Conservation (phyloP, 2,329 filamentous ascomycete species). For the Clonostachys rosea region DNA sequence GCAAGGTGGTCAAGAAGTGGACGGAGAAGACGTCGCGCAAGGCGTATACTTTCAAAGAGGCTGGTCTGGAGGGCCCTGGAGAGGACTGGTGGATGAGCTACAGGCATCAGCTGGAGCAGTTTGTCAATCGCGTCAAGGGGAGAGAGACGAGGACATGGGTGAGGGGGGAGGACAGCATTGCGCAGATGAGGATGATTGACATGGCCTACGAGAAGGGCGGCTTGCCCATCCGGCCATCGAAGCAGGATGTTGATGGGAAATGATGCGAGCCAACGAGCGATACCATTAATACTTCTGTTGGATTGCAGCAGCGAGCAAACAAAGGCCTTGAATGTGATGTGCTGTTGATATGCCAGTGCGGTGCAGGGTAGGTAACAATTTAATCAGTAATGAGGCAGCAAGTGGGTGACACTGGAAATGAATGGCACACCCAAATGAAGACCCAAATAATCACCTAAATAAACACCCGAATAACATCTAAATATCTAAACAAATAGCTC, state of each 20-base stretch:
- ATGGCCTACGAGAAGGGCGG: slow-evolving; percentile 34
- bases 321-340: too few relatives aligned
- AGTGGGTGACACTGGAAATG: too few relatives aligned
- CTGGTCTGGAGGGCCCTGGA: slow-evolving; percentile 17
- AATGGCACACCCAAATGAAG: too few relatives aligned
- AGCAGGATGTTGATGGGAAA: background rate
- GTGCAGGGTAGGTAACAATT: too few relatives aligned
- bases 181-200: slow-evolving; percentile 40
- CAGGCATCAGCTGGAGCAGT: slow-evolving; percentile 40
- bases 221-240: slow-evolving; percentile 6
- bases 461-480: too few relatives aligned
- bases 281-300: too few relatives aligned
- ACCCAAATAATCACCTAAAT: too few relatives aligned
- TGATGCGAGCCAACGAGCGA: too few relatives aligned
- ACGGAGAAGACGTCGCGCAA: slow-evolving; percentile 18
- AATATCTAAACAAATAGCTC: too few relatives aligned
- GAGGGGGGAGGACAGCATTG: slow-evolving; percentile 31
- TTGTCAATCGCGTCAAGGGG: slow-evolving; percentile 37
- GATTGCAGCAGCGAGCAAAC: too few relatives aligned
- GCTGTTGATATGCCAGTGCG: too few relatives aligned
- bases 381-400: too few relatives aligned
- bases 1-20: slow-evolving; percentile 12
- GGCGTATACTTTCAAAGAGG: slow-evolving; percentile 26
- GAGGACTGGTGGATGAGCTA: slow-evolving; percentile 36
- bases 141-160: slow-evolving; percentile 31